phyloP scores from a whole-genome alignment of 1,284 basidiomycete species.

The Apiotrichum akiyoshidainum region DNA sequence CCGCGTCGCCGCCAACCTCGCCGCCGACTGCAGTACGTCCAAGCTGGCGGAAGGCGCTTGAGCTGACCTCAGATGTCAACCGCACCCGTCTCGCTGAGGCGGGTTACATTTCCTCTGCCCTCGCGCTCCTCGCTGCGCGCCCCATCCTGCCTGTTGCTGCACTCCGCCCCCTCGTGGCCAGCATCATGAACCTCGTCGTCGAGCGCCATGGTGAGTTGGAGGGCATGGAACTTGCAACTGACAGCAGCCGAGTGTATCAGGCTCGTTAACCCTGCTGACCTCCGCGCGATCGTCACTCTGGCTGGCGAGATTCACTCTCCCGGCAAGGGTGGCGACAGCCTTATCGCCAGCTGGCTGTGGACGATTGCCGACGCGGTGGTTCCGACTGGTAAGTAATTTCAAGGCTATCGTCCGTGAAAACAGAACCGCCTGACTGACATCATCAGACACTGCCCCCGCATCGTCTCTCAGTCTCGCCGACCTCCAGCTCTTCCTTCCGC shows the following conservation, averaged over 20 bases:
- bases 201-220: conserved; percentile 32
- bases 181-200: conserved; percentile 36
- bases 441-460: neutral
- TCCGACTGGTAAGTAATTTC: neutral
- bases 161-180: conserved; percentile 26
- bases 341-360: neutral
- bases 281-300: neutral
- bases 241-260: conserved; percentile 1
- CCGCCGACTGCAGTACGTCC: conserved; percentile 33
- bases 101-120: conserved; percentile 16
- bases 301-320: conserved; percentile 2
- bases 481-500: conserved; percentile 5
- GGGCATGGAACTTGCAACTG: neutral
- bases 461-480: conserved; percentile 3
- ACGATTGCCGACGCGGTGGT: neutral
- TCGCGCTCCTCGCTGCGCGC: neutral
- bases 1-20: conserved; percentile 42
- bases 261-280: neutral
- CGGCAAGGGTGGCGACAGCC: neutral
- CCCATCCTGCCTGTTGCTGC: neutral
- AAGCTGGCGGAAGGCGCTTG: neutral
- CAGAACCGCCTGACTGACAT: neutral
- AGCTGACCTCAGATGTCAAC: conserved; percentile 26
- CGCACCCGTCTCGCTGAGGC: conserved; percentile 20
- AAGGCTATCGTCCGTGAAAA: neutral